A percentile compares a stretch with the other conserved stretches of the same genome.
Evolutionary conservation across 1,284 basidiomycete genomes (phyloP).

Genomic region (Golubevia pallescens): DNA sequence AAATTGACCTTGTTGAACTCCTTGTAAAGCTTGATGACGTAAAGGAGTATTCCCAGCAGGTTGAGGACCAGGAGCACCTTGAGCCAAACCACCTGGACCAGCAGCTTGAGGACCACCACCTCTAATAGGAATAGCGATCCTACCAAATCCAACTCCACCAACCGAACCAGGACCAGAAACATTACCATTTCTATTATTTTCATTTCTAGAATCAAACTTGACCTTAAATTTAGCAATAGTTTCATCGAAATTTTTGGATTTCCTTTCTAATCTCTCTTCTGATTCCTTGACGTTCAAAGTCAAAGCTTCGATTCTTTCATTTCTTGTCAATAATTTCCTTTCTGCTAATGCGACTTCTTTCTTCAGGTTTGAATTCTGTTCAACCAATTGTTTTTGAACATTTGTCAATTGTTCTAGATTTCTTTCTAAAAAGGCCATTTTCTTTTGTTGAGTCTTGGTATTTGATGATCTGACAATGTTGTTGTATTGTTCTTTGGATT

Average conservation of each 20-base stretch:
- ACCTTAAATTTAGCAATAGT: too few relatives aligned
- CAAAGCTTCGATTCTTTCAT: slow-evolving; percentile 78
- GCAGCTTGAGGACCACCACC: slow-evolving; percentile 40
- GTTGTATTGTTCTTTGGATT: slow-evolving; percentile 98
- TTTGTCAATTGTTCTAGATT: slow-evolving; percentile 94
- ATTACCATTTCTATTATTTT: background rate
- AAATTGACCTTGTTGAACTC: too few relatives aligned
- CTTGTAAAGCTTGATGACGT: too few relatives aligned
- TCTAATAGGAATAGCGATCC: slow-evolving; percentile 56
- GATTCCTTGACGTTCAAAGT: too few relatives aligned
- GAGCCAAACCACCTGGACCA: too few relatives aligned
- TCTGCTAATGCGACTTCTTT: slow-evolving; percentile 97
- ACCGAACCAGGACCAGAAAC: slow-evolving; percentile 16
- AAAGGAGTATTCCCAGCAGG: too few relatives aligned
- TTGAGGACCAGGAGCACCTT: too few relatives aligned
- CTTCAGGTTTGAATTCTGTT: slow-evolving; percentile 96
- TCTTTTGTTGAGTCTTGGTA: slow-evolving; percentile 97
- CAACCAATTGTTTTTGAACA: slow-evolving; percentile 98
- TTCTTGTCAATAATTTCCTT: slow-evolving; percentile 90
- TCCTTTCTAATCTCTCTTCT: too few relatives aligned
- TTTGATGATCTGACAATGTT: slow-evolving; percentile 97
- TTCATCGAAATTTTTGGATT: too few relatives aligned
- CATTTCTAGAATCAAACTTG: too few relatives aligned
- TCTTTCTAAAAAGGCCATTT: slow-evolving; percentile 97
- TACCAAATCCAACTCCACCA: slow-evolving; percentile 40